These are phyloP conservation scores for Colletotrichum trifolii DNA, from an alignment of 2,329 filamentous ascomycete genomes.

Conservation along the genomic window DNA sequence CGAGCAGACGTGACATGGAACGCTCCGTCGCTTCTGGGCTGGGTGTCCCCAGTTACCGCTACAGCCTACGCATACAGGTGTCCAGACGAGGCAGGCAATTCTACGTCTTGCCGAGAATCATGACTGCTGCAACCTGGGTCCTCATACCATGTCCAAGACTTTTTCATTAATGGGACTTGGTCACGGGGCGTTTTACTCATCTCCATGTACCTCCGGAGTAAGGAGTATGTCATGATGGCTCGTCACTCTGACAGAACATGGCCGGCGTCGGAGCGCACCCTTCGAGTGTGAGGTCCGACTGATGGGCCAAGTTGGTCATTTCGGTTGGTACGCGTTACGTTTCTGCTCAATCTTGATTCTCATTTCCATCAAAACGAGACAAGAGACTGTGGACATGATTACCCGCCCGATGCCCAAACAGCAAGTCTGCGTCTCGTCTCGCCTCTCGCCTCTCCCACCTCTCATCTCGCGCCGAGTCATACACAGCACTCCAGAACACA, in stretches of 20 bases:
- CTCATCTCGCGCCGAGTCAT: too few relatives aligned
- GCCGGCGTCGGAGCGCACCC: constrained; percentile 9
- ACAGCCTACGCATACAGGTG: neutral
- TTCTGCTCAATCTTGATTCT: too few relatives aligned
- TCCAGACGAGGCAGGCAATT: constrained; percentile 4
- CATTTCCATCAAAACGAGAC: too few relatives aligned
- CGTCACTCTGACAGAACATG: neutral
- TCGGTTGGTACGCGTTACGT: neutral
- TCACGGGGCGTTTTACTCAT: constrained; percentile 2
- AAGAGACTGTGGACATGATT: too few relatives aligned
- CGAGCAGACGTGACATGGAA: too few relatives aligned
- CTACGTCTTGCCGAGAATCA: constrained; percentile 1
- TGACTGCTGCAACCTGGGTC: constrained; percentile 1
- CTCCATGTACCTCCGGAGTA: too few relatives aligned
- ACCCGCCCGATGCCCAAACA: too few relatives aligned
- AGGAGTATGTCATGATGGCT: neutral
- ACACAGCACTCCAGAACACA: too few relatives aligned
- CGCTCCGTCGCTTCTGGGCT: too few relatives aligned
- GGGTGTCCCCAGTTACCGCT: constrained; percentile 14
- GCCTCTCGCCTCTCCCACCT: too few relatives aligned
- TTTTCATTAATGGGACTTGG: neutral
- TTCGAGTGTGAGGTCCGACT: neutral
- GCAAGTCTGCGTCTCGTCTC: too few relatives aligned
- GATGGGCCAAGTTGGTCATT: constrained; percentile 6
- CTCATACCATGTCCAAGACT: constrained; percentile 27